phyloP scores from a whole-genome alignment of 495 filamentous ascomycete species.

The Aspergillus homomorphus region DNA sequence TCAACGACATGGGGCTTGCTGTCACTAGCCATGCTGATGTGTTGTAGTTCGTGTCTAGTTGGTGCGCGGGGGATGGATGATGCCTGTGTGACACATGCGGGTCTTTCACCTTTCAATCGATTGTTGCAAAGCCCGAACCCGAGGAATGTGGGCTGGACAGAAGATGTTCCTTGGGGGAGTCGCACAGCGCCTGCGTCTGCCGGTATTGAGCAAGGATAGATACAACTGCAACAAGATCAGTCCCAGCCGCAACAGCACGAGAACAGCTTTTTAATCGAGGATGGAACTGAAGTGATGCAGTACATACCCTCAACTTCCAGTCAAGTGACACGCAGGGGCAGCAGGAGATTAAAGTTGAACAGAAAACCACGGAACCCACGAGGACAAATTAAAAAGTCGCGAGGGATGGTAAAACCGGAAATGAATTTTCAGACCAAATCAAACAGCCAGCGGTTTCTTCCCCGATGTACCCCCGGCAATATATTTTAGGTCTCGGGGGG shows the following conservation, averaged over 20 bases:
- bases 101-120: background rate
- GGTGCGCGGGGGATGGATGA: background rate
- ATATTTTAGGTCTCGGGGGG: background rate
- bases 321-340: conserved; percentile 1
- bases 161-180: background rate
- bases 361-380: conserved; percentile 3
- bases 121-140: background rate
- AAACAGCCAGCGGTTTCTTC: background rate
- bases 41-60: background rate
- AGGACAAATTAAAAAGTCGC: background rate
- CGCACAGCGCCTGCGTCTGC: background rate
- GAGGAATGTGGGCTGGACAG: background rate
- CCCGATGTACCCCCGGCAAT: background rate
- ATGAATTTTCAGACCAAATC: background rate
- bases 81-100: background rate
- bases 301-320: background rate
- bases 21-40: conserved; percentile 27
- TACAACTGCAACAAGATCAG: background rate
- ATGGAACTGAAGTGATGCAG: too few species aligned
- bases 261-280: background rate
- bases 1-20: conserved; percentile 24
- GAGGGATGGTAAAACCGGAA: background rate
- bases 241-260: background rate
- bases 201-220: background rate
- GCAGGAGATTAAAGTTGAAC: conserved; percentile 1